Evolutionary conservation across 441 rosid species (phyloP).

Genomic region (Euphorbia celastroides): DNA sequence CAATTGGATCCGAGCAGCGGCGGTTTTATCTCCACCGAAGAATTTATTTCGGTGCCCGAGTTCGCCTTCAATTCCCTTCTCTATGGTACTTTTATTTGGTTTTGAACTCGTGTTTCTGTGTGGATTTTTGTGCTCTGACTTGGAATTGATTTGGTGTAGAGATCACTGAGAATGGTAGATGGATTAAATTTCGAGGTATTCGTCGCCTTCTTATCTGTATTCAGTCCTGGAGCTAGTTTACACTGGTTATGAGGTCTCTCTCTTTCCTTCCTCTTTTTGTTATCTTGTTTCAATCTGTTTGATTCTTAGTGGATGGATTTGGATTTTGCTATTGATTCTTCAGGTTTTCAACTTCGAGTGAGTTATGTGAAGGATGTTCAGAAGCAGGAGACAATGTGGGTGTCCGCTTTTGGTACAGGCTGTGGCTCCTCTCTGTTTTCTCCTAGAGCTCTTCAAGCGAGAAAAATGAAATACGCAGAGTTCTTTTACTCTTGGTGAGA

Average conservation of each 20-base stretch:
- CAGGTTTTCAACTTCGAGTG: slow-evolving; percentile 75
- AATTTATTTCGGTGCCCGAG: slow-evolving; percentile 90
- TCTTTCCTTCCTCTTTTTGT: neutral
- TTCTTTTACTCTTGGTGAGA: too few species aligned
- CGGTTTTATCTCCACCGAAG: slow-evolving; percentile 89
- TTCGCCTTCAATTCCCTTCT: slow-evolving; percentile 97
- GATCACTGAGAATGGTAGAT: slow-evolving; percentile 92
- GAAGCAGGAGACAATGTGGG: slow-evolving; percentile 94
- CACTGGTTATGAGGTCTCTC: slow-evolving; percentile 76
- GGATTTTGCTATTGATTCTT: slow-evolving; percentile 12
- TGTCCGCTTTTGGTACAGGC: too few species aligned
- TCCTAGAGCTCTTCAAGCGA: too few species aligned
- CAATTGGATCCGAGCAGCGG: slow-evolving; percentile 84
- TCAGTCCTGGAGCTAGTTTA: slow-evolving; percentile 94
- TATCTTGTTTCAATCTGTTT: neutral
- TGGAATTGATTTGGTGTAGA: slow-evolving; percentile 28
- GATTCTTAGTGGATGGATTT: slow-evolving; percentile 9
- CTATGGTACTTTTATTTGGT: slow-evolving; percentile 39
- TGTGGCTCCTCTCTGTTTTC: too few species aligned
- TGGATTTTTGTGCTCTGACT: neutral
- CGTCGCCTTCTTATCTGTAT: slow-evolving; percentile 93
- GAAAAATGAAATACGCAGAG: too few species aligned
- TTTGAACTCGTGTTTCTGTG: neutral
- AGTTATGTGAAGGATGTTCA: slow-evolving; percentile 65
- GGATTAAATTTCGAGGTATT: slow-evolving; percentile 94